Percentiles rank a stretch among this genome's conserved stretches.
Evolutionary conservation across 2,329 filamentous ascomycete species (phyloP).

Genomic region (Onygena corvina): DNA sequence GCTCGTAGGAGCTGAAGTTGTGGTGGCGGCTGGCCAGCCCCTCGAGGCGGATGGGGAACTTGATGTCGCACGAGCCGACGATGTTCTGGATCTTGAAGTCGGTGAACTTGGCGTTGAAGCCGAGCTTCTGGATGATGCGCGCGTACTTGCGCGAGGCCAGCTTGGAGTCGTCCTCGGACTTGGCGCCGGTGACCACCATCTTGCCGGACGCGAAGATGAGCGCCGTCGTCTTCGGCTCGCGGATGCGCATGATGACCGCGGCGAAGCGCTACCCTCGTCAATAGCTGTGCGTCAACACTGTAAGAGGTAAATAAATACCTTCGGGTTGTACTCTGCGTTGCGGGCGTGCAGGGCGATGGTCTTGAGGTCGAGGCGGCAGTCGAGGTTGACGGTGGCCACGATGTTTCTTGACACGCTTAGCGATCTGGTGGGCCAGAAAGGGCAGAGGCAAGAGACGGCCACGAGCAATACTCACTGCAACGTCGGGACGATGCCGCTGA

Average conservation of each 20-base stretch:
- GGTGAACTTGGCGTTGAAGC: conserved; percentile 98
- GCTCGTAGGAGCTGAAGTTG: conserved; percentile 98
- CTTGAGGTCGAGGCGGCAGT: conserved; percentile 95
- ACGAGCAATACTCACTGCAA: conserved; percentile 77
- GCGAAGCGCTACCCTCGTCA: conserved; percentile 69
- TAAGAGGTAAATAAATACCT: conserved; percentile 51
- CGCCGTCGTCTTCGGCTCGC: conserved; percentile 95
- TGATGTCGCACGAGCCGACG: conserved; percentile 96
- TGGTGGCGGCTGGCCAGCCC: conserved; percentile 94
- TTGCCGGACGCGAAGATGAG: conserved; percentile 97
- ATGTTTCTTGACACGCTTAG: conserved; percentile 62
- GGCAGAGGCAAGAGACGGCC: conserved; percentile 28
- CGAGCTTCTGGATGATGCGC: conserved; percentile 98
- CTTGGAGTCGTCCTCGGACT: conserved; percentile 96
- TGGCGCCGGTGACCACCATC: conserved; percentile 98
- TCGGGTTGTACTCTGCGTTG: conserved; percentile 97
- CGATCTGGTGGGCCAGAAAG: conserved; percentile 37
- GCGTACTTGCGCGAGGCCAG: conserved; percentile 95
- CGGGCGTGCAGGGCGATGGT: conserved; percentile 95
- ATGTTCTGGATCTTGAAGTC: conserved; percentile 99
- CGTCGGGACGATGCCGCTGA: conserved; percentile 81
- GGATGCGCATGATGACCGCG: conserved; percentile 98
- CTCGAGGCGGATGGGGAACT: conserved; percentile 95
- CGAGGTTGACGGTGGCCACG: conserved; percentile 95
- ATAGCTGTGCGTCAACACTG: conserved; percentile 33